A percentile compares a stretch with the other conserved stretches of the same genome.
phyloP scores from a whole-genome alignment of 164 flowering plant genomes.

The Stephania cephalantha region DNA sequence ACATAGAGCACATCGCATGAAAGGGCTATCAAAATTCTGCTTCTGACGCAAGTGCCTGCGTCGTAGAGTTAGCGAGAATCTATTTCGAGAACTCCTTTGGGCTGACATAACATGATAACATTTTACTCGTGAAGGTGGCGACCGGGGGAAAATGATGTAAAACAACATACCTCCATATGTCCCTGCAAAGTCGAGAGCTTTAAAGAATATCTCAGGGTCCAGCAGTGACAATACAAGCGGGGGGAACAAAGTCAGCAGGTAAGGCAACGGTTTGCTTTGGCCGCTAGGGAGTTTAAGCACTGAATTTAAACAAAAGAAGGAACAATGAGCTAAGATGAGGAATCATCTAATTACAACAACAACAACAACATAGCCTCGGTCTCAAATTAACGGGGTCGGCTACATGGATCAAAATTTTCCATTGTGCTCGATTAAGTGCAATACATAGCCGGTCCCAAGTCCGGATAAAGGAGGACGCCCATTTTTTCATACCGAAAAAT shows the following conservation, averaged over 20 bases:
- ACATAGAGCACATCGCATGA: too few relatives aligned
- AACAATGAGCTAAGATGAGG: neutral
- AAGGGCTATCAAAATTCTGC: neutral
- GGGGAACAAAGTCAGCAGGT: conserved; percentile 64
- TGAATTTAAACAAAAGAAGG: conserved; percentile 24
- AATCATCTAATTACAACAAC: neutral
- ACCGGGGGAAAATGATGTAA: neutral
- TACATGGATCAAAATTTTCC: too few relatives aligned
- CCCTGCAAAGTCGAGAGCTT: conserved; percentile 98
- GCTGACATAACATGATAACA: too few relatives aligned
- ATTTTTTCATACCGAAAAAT: too few relatives aligned
- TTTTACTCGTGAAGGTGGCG: neutral
- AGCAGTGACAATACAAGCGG: conserved; percentile 67
- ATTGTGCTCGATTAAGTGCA: too few relatives aligned
- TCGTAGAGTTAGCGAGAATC: neutral
- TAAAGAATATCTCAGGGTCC: conserved; percentile 93
- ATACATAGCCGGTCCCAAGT: too few relatives aligned
- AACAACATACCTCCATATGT: conserved; percentile 79
- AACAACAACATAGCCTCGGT: too few relatives aligned
- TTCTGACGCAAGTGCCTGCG: neutral
- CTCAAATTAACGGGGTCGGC: too few relatives aligned
- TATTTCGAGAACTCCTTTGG: neutral
- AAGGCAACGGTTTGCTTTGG: conserved; percentile 62
- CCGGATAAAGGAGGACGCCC: too few relatives aligned
- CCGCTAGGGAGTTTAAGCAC: conserved; percentile 84